Evolutionary conservation across 2,329 filamentous ascomycete genomes (phyloP).

Genomic region (Cryphonectria japonica): DNA sequence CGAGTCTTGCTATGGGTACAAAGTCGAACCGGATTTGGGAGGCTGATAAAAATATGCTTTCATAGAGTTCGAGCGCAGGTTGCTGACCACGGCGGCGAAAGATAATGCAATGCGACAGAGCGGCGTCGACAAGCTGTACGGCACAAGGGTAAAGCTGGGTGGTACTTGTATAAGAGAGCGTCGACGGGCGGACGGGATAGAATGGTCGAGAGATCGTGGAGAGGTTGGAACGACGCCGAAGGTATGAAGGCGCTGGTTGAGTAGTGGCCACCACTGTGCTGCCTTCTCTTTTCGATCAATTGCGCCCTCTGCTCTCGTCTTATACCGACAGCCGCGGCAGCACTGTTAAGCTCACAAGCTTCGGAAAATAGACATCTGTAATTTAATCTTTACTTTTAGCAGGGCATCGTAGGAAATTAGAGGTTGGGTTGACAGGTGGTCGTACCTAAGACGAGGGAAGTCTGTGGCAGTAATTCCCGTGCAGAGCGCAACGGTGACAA

Average conservation of each 20-base stretch:
- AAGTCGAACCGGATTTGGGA: neutral
- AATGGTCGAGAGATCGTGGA: neutral
- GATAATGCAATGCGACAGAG: slow-evolving; percentile 5
- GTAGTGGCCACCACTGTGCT: neutral
- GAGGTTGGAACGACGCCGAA: neutral
- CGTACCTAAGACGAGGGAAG: neutral
- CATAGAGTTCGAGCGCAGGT: neutral
- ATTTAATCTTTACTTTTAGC: neutral
- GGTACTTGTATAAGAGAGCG: too few species aligned
- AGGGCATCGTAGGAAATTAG: neutral
- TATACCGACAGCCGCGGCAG: too few species aligned
- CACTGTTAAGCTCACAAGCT: neutral
- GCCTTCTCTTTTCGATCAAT: neutral
- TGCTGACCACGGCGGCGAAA: neutral
- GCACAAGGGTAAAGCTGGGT: neutral
- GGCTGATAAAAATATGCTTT: neutral
- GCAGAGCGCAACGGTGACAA: neutral
- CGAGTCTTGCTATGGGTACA: neutral
- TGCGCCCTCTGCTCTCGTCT: neutral
- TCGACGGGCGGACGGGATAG: neutral
- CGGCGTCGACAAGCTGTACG: neutral
- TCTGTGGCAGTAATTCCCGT: neutral
- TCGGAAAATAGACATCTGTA: neutral
- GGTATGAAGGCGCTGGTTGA: neutral
- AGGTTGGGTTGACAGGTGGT: neutral